These are phyloP conservation scores for Phoenix dactylifera DNA, from an alignment of 176 grass and related monocot genomes.

Conservation along the genomic window DNA sequence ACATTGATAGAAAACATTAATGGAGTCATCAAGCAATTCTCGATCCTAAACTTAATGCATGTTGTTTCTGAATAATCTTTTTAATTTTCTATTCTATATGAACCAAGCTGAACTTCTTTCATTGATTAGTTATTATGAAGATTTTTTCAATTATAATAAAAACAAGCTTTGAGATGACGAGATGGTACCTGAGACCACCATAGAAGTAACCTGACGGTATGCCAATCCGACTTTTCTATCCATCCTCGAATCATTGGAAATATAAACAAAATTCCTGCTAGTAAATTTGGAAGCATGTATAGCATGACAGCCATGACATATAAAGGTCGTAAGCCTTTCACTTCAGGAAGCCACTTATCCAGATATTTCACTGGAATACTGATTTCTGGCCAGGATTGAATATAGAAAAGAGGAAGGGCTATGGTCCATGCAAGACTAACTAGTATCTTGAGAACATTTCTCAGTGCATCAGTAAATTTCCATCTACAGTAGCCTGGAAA, in stretches of 20 bases:
- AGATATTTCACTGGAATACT: conserved; percentile 39
- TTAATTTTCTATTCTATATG: no score
- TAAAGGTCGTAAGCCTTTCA: conserved; percentile 70
- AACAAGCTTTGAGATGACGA: conserved; percentile 6
- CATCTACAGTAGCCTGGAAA: conserved; percentile 74
- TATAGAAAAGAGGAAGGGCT: conserved; percentile 84
- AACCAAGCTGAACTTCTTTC: no score
- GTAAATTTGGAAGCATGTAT: conserved; percentile 78
- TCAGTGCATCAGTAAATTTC: conserved; percentile 61
- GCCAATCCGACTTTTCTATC: conserved; percentile 90
- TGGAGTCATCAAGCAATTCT: no score
- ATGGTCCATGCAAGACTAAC: conserved; percentile 64
- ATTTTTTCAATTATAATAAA: not conserved
- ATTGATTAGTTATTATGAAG: no score
- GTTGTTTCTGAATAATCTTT: no score
- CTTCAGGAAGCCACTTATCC: conserved; percentile 38
- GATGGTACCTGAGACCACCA: conserved; percentile 93
- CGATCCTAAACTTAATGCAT: no score
- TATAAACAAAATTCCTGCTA: conserved; percentile 53
- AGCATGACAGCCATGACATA: conserved; percentile 74
- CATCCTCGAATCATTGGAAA: conserved; percentile 82
- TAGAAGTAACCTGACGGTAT: conserved; percentile 62
- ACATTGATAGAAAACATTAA: no score
- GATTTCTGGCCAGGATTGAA: conserved; percentile 46
- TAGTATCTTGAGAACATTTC: conserved; percentile 75